Base-by-base conservation (phyloP, 805 yeast species). In the Komagataella populi region DNA sequence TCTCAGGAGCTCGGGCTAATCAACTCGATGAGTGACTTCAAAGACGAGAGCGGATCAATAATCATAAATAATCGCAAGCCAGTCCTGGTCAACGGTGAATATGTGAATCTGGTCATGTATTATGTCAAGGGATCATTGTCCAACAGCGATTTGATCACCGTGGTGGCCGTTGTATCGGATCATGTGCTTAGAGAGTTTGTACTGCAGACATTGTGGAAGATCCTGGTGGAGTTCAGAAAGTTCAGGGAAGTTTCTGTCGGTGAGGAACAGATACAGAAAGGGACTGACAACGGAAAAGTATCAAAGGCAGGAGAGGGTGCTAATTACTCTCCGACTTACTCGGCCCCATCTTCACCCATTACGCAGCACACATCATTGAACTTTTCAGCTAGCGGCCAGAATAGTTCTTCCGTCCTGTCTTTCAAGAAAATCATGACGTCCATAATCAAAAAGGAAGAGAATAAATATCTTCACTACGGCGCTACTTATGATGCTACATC, bases 361-460 rank as follows among this genome's bases (percentile, higher is more conserved):
- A 10, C 39, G 10, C 14, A 10, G 39, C 39, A 30, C 14, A 48
- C 23, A 49, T 22, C 48, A 43, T 49, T 14, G 44, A 46, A 46
- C 30, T 48, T 45, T 53, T 48, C 46, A 14, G 22, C 54, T 6
- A 23, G 48, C 5, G 53, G 46, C 8, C 55, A 50, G 7, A 46
- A 45, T 2, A 47, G 55, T 6, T 45, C 50, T 20, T 30, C 49
- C 17, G 50, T 50, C 6, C 18, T 22, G 44, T 83, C 77, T 54
- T 81, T 79, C 61, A 80, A 80, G 59, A 65, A 74, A 30, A 70
- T 67, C 56, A 73, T 81, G 74, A 76, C 70, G 53, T 81, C 78
- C 54, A 75, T 80, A 49, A 79, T 81, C 48, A 70, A 73, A 54
- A 66, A 67, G 49, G 81, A 79, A 56, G 84, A 80, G 57, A 55